Evolutionary conservation across 192 early-diverging fungal species (phyloP).

Genomic region (Coemansia reversa): DNA sequence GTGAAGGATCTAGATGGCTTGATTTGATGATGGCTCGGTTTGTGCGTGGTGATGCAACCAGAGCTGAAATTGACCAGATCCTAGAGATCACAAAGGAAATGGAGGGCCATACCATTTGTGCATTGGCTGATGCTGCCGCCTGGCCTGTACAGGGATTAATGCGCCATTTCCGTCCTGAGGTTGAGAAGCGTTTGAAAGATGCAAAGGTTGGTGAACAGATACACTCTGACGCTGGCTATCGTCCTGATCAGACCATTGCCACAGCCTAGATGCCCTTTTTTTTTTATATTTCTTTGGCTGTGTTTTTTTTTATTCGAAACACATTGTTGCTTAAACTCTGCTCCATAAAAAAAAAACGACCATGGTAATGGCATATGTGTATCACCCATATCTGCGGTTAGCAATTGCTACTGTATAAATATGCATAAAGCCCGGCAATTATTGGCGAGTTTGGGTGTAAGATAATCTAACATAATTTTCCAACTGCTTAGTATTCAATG

Average conservation of each 20-base stretch:
- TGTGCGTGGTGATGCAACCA: constrained; percentile 77
- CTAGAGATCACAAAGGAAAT: constrained; percentile 94
- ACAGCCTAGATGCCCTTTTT: constrained; percentile 25
- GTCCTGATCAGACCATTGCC: constrained; percentile 48
- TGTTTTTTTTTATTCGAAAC: background rate
- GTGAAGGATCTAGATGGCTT: constrained; percentile 95
- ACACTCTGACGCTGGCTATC: constrained; percentile 29
- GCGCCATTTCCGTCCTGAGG: constrained; percentile 70
- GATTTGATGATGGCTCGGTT: constrained; percentile 96
- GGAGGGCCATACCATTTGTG: constrained; percentile 99
- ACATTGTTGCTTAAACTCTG: background rate
- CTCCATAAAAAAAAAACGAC: background rate
- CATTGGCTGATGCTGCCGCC: constrained; percentile 97
- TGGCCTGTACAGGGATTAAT: constrained; percentile 98
- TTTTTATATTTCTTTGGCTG: background rate
- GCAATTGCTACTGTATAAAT: background rate
- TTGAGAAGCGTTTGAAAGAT: constrained; percentile 39
- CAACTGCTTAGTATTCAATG: background rate
- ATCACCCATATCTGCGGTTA: background rate
- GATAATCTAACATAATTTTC: background rate
- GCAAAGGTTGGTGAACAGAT: constrained; percentile 32
- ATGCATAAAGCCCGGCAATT: background rate
- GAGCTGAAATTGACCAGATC: constrained; percentile 94
- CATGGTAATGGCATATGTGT: background rate
- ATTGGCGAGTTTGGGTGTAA: background rate